Base-by-base conservation (phyloP, 768 basidiomycete species). In the Boletus barrowsii region DNA sequence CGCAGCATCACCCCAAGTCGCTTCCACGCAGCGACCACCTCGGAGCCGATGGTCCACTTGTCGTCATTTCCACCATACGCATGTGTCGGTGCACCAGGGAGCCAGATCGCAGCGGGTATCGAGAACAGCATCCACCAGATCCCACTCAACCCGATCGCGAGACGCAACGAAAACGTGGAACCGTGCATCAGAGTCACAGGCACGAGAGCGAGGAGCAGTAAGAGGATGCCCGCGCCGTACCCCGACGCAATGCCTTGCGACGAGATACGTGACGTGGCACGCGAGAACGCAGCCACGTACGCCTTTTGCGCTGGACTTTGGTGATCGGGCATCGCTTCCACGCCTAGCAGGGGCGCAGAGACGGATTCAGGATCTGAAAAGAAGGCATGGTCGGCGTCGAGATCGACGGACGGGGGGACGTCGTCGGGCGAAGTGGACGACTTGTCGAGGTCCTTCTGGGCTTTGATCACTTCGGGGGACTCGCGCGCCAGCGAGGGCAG, bases 91-190 rank as follows among this genome's bases (percentile, higher is more conserved):
- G 52, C 63, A 11, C 77, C 74, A 0, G 90, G 90, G 0, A 94
- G 70, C 82, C 87, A 92, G 0, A 87, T 32, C 0, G 83, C 84
- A 3, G 90, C 87, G 4, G 92, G 91, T 5, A 96, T 66, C 1
- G 88, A 87, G 56, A 91, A 92, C 0, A 86, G 30, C 0, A 83
- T 84, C 96, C 96, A 98, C 88, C 92, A 94, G 0, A 86, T 68
- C 0, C 93, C 95, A 61, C 87, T 93, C 8, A 89, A 66, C 0
- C 88, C 90, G 35, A 98, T 90, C 0, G 91, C 91, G 0, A 96
- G 79, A 9, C 92, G 79, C 3, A 98, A 75, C 0, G 90, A 77
- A 60, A 83, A 84, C 0, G 92, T 93, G 5, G 87, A 87, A 0
- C 91, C 90, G 7, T 83, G 72, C n/a, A 90, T 68, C 9, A 73